Conservation (phyloP, 2,329 filamentous ascomycete genomes). For the Penicillium sp. region DNA sequence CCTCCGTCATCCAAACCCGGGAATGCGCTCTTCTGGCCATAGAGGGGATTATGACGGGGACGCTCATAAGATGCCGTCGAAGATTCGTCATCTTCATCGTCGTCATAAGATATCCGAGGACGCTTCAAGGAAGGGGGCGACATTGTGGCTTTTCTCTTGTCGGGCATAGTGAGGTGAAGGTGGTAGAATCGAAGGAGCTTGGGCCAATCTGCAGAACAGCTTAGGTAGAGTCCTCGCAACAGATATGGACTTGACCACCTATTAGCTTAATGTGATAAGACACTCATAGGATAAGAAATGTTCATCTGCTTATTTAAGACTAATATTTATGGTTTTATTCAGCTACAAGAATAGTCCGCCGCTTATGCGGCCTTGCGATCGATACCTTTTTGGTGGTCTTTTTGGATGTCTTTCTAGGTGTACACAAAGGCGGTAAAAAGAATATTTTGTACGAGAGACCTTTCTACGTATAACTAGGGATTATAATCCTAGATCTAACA, state of each 20-base stretch:
- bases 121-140: conserved; percentile 32
- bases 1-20: conserved; percentile 56
- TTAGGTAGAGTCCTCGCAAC: neutral
- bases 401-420: no score
- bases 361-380: no score
- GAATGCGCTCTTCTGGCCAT: conserved; percentile 71
- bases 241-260: neutral
- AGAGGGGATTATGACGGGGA: conserved; percentile 60
- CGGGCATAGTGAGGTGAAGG: conserved; percentile 29
- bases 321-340: neutral
- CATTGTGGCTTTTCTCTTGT: conserved; percentile 35
- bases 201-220: conserved; percentile 14
- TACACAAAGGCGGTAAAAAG: no score
- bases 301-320: neutral
- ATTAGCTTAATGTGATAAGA: neutral
- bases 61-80: conserved; percentile 32
- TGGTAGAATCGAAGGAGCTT: conserved; percentile 27
- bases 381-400: no score
- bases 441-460: no score
- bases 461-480: no score
- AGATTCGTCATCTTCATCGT: conserved; percentile 30
- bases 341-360: no score
- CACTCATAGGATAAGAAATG: no score
- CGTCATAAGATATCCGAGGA: conserved; percentile 30
- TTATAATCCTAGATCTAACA: neutral